Conservation (phyloP, 495 filamentous ascomycete genomes). For the Trichocladium antarcticum region DNA sequence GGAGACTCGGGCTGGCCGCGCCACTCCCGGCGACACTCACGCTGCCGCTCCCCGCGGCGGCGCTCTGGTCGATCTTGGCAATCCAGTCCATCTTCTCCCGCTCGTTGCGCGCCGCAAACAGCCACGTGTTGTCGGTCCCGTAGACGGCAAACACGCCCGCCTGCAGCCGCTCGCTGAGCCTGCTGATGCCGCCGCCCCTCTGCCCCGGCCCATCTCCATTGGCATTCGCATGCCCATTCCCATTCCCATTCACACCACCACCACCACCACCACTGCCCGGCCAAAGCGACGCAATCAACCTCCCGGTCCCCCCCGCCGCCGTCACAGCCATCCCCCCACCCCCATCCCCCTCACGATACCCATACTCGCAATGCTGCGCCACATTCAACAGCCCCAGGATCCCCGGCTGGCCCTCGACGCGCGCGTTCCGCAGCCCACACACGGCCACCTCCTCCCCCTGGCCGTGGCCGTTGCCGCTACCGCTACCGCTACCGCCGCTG, state of each 20-base stretch:
- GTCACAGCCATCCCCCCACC: not conserved
- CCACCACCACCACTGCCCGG: slow-evolving; percentile 1
- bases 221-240: not conserved
- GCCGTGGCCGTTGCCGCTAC: too few species aligned
- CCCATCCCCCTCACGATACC: not conserved
- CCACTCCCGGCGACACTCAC: slow-evolving; percentile 9
- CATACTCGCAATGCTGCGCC: slow-evolving; percentile 9
- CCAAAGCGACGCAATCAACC: slow-evolving; percentile 10
- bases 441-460: slow-evolving; percentile 86
- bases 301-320: slow-evolving; percentile 1
- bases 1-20: slow-evolving; percentile 6
- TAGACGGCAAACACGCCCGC: slow-evolving; percentile 86
- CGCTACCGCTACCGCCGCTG: too few species aligned
- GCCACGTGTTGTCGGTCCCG: slow-evolving; percentile 81
- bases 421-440: slow-evolving; percentile 71
- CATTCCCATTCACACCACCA: not conserved
- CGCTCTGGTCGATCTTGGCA: slow-evolving; percentile 56
- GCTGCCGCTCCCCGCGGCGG: slow-evolving; percentile 18
- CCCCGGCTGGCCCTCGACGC: slow-evolving; percentile 80
- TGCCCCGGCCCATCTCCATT: slow-evolving; percentile 1
- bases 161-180: slow-evolving; percentile 42
- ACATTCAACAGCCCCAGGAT: slow-evolving; percentile 62
- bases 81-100: slow-evolving; percentile 93
- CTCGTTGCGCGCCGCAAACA: slow-evolving; percentile 82
- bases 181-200: slow-evolving; percentile 22